Evolutionary conservation across 2,329 filamentous ascomycete species (phyloP), one percentile per base, ranked within the genome.

Genomic region (Colletotrichum gloeosporioides): DNA sequence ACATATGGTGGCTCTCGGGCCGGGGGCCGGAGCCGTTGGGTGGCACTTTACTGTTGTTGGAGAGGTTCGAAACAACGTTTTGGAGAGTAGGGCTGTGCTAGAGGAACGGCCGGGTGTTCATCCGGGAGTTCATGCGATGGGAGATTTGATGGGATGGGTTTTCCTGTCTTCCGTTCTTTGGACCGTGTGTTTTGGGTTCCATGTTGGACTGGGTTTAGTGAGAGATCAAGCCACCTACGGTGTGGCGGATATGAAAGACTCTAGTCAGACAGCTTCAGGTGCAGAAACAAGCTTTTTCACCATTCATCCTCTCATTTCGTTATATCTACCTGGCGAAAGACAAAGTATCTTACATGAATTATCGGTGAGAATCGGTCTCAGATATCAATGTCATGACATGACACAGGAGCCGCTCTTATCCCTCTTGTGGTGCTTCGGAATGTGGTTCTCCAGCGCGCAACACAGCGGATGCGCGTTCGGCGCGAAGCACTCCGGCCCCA

Each of bases 401-500:
- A 61, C 65, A 29, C 72, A 74, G 4, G 72, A 74, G 4, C 57
- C n/a, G 55, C 63, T n/a, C 57, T 25, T 15, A 4, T 34, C 63
- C 4, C 57, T 55, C 22, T 53, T 63, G 12, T 27, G 39, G 31
- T 76, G 73, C 39, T 76, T 65, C 4, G 73, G 70, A 6, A 76
- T 18, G 18, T 76, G 73, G 16, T 64, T 71, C 59, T 76, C 73
- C 57, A 73, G 15, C 57, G 73, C 64, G 53, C 79, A 80, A 31
- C 79, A 80, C 16, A 79, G 25, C 6, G 79, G 59, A 10, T 66
- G 73, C 13, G 78, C 77, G 9, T 77, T 36, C 8, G 71, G 66
- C 7, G 29, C 71, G 57, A 80, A 80, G 29, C 67, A 73, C 25
- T 75, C 74, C 6, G 78, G 71, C 0, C 66, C 71, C 29, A 79